These are phyloP conservation scores for Claviceps sp. DNA, from an alignment of 2,329 filamentous ascomycete species.

Conservation along the genomic window DNA sequence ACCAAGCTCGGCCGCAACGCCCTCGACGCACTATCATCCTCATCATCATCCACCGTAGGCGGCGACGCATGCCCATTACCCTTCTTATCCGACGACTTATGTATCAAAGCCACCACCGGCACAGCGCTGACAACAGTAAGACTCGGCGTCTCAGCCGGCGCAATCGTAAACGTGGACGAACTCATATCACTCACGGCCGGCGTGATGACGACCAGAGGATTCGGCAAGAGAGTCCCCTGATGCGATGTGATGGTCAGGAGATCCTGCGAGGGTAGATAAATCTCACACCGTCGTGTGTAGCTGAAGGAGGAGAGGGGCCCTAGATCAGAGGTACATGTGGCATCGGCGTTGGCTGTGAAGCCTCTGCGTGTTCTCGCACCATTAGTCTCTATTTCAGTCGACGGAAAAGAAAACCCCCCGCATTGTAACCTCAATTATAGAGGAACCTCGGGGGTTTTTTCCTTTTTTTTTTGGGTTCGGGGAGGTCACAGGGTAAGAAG, in stretches of 20 bases:
- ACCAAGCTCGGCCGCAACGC: background rate
- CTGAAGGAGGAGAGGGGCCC: background rate
- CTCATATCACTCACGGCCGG: background rate
- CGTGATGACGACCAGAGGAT: conserved; percentile 1
- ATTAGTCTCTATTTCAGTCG: background rate
- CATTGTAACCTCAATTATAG: background rate
- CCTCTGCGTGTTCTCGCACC: conserved; percentile 5
- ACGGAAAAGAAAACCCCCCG: background rate
- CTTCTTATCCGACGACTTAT: conserved; percentile 7
- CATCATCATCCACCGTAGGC: background rate
- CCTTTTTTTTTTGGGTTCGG: background rate
- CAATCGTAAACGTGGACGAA: background rate
- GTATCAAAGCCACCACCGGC: conserved; percentile 9
- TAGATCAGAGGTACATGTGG: conserved; percentile 7
- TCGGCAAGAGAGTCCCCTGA: background rate
- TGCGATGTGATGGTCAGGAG: background rate
- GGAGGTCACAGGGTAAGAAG: background rate
- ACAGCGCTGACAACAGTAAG: conserved; percentile 3
- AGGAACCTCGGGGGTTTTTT: background rate
- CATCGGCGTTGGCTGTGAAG: conserved; percentile 3
- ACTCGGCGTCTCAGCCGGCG: background rate
- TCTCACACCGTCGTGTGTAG: background rate
- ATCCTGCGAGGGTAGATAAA: background rate
- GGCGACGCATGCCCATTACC: background rate
- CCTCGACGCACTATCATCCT: background rate